phyloP scores from a whole-genome alignment of 106 monocot species.

The Vanilla planifolia region DNA sequence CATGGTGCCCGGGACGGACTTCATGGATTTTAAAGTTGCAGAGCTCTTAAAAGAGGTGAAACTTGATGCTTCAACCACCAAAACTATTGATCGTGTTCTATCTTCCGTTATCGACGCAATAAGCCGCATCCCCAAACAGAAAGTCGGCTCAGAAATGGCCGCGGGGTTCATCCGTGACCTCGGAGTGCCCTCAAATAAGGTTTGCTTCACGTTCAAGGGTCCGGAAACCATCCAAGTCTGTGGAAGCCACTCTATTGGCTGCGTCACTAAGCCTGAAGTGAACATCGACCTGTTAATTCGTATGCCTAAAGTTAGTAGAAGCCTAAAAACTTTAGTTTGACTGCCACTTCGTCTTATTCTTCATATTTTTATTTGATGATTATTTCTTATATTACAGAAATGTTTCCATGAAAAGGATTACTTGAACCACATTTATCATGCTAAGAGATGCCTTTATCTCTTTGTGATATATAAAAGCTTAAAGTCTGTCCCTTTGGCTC shows the following conservation, averaged over 20 bases:
- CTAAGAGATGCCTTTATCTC: conserved; percentile 86
- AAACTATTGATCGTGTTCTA: conserved; percentile 29
- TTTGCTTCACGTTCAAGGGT: conserved; percentile 43
- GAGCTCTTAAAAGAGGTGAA: conserved; percentile 61
- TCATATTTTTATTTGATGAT: not conserved
- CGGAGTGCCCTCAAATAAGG: conserved; percentile 35
- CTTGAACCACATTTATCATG: conserved; percentile 89
- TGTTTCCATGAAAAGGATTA: conserved; percentile 72
- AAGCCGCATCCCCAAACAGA: conserved; percentile 34
- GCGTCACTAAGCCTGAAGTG: conserved; percentile 67
- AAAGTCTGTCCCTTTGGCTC: conserved; percentile 30
- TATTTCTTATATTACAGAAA: conserved; percentile 17
- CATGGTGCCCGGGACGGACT: conserved; percentile 7
- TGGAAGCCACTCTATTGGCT: conserved; percentile 63
- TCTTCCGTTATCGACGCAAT: conserved; percentile 54
- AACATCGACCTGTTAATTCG: conserved; percentile 67
- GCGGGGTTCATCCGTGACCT: conserved; percentile 55
- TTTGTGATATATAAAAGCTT: conserved; percentile 57
- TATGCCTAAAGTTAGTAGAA: conserved; percentile 67
- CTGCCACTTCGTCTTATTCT: not conserved
- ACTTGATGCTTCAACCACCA: conserved; percentile 24
- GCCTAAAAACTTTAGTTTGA: not conserved
- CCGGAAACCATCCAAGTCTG: conserved; percentile 48
- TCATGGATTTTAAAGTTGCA: conserved; percentile 46
- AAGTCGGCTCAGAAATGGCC: conserved; percentile 26